Evolutionary conservation across 2,329 filamentous ascomycete species (phyloP), one percentile per base, ranked within the genome.

Genomic region (Bertia moriformis): DNA sequence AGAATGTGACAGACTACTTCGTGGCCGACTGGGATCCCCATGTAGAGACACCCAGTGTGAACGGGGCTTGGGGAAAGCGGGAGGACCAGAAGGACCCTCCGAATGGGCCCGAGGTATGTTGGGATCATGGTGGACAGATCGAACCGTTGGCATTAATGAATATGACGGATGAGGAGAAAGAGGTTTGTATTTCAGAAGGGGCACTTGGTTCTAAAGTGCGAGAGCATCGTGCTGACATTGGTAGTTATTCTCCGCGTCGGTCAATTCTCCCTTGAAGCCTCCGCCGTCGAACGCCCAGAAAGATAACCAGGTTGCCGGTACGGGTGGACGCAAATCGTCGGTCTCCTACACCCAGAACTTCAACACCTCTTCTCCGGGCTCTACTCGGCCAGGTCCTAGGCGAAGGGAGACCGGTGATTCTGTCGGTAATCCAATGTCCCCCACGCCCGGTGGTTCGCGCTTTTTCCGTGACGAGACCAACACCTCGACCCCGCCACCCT

Each of bases 201-300:
- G 10, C 24, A 10, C n/a, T 29, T 29, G 24, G n/a, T 29, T 29
- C 24, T n/a, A n/a, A 29, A 10, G 24, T 14, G 38, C 18, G 33
- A 38, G 32, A 19, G 35, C 40, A 39, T 45, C 50, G 48, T 46
- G 43, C 47, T 54, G 45, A 55, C 43, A 46, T 41, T 48, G 51
- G 38, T 56, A 94, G 82, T 65, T 83, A 45, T 95, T 95, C 59
- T 62, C 76, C 38, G 74, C 73, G 38, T 91, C 93, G 46, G 87
- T 98, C 54, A 98, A 96, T 58, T 95, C 91, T 24, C 83, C 87
- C 22, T 66, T 95, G 48, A 96, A 96, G 60, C 82, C 84, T 5
- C 83, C 84, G 15, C 73, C 77, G 20, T 81, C 32, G 7, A 35
- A 84, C 43, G 77, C 79, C 49, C 69, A 74, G 32, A 63, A 76